Percentiles rank a stretch among this genome's conserved stretches.
Evolutionary conservation across 2,329 filamentous ascomycete genomes (phyloP).

Genomic region (Trichoderma koningii): DNA sequence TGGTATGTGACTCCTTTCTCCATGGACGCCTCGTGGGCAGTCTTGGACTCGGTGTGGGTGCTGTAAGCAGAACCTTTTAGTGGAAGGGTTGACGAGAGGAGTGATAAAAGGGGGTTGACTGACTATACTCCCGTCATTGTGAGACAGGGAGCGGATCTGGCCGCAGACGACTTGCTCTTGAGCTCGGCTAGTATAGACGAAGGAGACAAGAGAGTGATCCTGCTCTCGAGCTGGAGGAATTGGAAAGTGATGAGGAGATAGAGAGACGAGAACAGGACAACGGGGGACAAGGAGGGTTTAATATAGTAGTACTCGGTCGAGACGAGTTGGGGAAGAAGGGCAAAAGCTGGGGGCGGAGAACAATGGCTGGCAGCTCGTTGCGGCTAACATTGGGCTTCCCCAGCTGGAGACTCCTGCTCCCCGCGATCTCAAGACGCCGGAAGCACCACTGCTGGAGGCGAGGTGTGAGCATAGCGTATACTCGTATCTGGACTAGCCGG

Average conservation of each 20-base stretch:
- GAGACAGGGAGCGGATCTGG: constrained; percentile 2
- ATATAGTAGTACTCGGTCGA: constrained; percentile 12
- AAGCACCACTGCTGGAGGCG: not conserved
- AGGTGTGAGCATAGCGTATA: not conserved
- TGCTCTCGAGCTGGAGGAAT: constrained; percentile 8
- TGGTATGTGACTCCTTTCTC: constrained; percentile 35
- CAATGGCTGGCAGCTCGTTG: constrained; percentile 26
- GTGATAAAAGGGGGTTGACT: not conserved
- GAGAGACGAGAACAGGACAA: constrained; percentile 23
- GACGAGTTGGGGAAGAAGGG: constrained; percentile 23
- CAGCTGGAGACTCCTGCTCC: constrained; percentile 1
- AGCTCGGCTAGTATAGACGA: not conserved
- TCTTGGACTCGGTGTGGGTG: constrained; percentile 29
- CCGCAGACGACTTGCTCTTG: constrained; percentile 9
- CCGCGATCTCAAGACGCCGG: constrained; percentile 6
- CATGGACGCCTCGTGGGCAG: constrained; percentile 28
- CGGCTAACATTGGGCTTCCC: constrained; percentile 16
- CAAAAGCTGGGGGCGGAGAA: constrained; percentile 26
- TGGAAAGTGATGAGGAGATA: constrained; percentile 9
- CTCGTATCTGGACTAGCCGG: not conserved
- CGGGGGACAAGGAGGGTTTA: constrained; percentile 23
- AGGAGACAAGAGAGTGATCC: constrained; percentile 15
- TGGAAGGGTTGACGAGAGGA: not conserved
- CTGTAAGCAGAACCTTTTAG: constrained; percentile 21
- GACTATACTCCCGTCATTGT: constrained; percentile 25